A percentile compares a stretch with the other conserved stretches of the same genome.
Evolutionary conservation across 352 stramenopile species (phyloP).

Genomic region (Globisporangium parvum): DNA sequence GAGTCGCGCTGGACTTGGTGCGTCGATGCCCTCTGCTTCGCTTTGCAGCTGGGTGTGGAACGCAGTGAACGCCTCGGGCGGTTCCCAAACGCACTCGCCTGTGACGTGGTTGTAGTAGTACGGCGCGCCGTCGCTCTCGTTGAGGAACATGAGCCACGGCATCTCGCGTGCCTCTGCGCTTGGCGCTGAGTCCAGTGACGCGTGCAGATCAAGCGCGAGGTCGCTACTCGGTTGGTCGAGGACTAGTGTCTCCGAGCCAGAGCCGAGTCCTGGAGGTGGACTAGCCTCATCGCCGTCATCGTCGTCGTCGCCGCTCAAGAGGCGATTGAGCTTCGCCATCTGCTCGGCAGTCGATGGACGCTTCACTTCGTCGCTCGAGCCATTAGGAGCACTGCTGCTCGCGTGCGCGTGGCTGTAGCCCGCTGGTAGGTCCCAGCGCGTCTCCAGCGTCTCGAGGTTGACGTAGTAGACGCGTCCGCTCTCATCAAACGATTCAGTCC

Average conservation of each 20-base stretch:
- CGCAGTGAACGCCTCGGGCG: slow-evolving; percentile 40
- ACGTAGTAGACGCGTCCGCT: slow-evolving; percentile 41
- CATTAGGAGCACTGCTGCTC: not conserved
- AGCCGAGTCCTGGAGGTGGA: no score
- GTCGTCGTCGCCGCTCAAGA: slow-evolving; percentile 39
- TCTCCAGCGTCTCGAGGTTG: slow-evolving; percentile 50
- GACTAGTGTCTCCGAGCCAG: not conserved
- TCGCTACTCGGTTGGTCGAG: not conserved
- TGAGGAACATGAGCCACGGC: slow-evolving; percentile 66
- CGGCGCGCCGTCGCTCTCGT: slow-evolving; percentile 48
- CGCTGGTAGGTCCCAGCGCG: slow-evolving; percentile 33
- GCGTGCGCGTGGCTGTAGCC: not conserved
- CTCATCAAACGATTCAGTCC: slow-evolving; percentile 40
- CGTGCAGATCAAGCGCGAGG: not conserved
- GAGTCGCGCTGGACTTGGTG: no score
- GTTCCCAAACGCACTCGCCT: slow-evolving; percentile 59
- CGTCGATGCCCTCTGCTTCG: not conserved
- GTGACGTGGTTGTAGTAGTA: slow-evolving; percentile 73
- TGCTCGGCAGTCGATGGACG: slow-evolving; percentile 54
- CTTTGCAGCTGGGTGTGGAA: slow-evolving; percentile 19
- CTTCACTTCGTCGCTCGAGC: not conserved
- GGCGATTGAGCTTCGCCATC: slow-evolving; percentile 49
- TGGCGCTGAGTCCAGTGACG: not conserved
- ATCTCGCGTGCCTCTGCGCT: slow-evolving; percentile 2
- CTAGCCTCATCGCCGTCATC: not conserved